phyloP scores from a whole-genome alignment of 208 protist genomes.

The Trypanosoma grayi region DNA sequence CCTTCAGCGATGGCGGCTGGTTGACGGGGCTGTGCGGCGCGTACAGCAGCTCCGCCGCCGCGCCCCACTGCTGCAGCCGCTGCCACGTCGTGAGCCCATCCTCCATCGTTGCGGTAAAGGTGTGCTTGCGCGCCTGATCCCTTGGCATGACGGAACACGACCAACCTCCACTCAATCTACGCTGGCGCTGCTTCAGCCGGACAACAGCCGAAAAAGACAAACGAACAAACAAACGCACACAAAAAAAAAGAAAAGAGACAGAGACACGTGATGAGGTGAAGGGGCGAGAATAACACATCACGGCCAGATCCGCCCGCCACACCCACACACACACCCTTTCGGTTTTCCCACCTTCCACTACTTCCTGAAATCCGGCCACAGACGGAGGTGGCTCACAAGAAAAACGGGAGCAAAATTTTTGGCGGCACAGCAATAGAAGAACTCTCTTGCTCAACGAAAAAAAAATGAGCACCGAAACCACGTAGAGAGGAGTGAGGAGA shows the following conservation, averaged over 20 bases:
- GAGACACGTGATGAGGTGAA: too few species aligned
- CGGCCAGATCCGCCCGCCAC: too few species aligned
- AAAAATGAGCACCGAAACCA: slow-evolving; percentile 2
- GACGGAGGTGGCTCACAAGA: too few species aligned
- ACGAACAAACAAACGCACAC: slow-evolving; percentile 1
- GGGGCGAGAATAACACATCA: too few species aligned
- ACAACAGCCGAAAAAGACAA: too few species aligned
- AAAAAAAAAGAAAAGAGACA: slow-evolving; percentile 21
- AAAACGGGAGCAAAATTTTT: too few species aligned
- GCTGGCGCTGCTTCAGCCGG: too few species aligned
- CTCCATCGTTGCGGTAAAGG: slow-evolving; percentile 1
- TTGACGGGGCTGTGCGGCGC: slow-evolving; percentile 21
- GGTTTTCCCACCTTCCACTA: too few species aligned
- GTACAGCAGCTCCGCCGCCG: slow-evolving; percentile 26
- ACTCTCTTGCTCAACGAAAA: slow-evolving; percentile 8
- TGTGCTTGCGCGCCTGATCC: slow-evolving; percentile 8
- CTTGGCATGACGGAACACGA: slow-evolving; percentile 18
- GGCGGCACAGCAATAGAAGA: slow-evolving; percentile 17
- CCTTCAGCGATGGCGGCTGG: slow-evolving; percentile 10
- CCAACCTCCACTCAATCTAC: too few species aligned
- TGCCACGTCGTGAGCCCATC: slow-evolving; percentile 21
- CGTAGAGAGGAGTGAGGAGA: too few species aligned
- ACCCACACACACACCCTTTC: too few species aligned
- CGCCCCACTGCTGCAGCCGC: slow-evolving; percentile 26
- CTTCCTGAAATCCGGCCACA: too few species aligned